Percentiles rank a stretch among this genome's conserved stretches.
These are phyloP conservation scores for Penicillium sp. DNA, from an alignment of 2,329 filamentous ascomycete species.

Conservation along the genomic window DNA sequence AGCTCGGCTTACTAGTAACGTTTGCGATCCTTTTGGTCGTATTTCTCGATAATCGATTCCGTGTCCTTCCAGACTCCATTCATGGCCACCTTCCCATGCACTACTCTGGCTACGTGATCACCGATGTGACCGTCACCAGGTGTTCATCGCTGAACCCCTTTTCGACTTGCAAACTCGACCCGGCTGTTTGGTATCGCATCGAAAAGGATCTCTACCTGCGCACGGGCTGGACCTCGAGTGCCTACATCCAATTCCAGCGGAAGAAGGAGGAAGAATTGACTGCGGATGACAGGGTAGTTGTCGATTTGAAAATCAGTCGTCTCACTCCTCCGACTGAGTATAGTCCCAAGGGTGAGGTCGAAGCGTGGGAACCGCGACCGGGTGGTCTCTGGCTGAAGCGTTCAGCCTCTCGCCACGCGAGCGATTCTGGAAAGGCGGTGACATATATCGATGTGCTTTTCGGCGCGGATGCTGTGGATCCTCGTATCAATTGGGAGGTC, in stretches of 20 bases:
- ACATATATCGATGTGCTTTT: constrained; percentile 84
- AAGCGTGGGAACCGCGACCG: constrained; percentile 72
- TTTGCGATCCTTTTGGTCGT: constrained; percentile 68
- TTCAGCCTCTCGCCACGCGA: constrained; percentile 65
- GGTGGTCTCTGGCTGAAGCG: constrained; percentile 79
- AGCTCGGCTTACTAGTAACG: constrained; percentile 63
- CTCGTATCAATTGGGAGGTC: constrained; percentile 77
- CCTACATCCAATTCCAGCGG: constrained; percentile 75
- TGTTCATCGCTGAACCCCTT: constrained; percentile 73
- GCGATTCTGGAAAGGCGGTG: constrained; percentile 68
- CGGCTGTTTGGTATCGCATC: constrained; percentile 70
- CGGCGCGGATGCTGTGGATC: constrained; percentile 86
- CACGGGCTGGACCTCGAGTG: constrained; percentile 66
- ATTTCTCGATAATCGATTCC: constrained; percentile 82
- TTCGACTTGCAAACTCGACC: constrained; percentile 70
- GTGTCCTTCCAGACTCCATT: constrained; percentile 76
- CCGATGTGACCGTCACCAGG: constrained; percentile 72
- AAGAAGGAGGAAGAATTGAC: constrained; percentile 81
- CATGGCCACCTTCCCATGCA: constrained; percentile 84
- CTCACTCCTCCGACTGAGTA: constrained; percentile 61
- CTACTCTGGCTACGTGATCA: constrained; percentile 77
- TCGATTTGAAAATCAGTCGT: constrained; percentile 71
- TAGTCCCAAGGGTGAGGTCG: constrained; percentile 52
- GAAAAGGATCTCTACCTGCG: constrained; percentile 86
- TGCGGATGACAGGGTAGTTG: constrained; percentile 68